These are phyloP conservation scores for Eutrema yunnanense DNA, from an alignment of 345 rosid genomes.

Conservation along the genomic window DNA sequence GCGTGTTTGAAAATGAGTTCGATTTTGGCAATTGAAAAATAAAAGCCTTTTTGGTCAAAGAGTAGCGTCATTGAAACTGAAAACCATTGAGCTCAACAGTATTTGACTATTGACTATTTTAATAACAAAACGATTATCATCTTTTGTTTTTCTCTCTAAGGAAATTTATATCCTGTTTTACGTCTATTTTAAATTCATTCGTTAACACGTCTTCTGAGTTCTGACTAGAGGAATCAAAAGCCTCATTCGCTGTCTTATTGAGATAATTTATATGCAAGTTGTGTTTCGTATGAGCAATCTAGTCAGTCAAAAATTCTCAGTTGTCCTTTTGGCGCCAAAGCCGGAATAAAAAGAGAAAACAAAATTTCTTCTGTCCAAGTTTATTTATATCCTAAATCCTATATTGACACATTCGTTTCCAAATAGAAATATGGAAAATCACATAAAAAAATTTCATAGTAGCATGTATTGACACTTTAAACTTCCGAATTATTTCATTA, in stretches of 20 bases:
- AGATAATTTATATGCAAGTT: neutral
- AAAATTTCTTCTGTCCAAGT: neutral
- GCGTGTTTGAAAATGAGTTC: neutral
- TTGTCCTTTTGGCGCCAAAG: neutral
- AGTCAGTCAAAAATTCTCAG: neutral
- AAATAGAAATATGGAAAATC: too few relatives aligned
- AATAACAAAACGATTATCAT: neutral
- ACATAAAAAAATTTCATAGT: too few relatives aligned
- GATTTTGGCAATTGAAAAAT: neutral
- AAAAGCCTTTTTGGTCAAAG: neutral
- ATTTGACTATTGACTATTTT: neutral
- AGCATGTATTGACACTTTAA: too few relatives aligned
- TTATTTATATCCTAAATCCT: too few relatives aligned
- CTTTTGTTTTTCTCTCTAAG: too few relatives aligned
- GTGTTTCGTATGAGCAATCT: neutral
- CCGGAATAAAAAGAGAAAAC: neutral
- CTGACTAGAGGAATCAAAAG: slow-evolving; percentile 1
- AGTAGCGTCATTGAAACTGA: slow-evolving; percentile 1
- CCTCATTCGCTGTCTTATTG: neutral
- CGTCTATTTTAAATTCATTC: neutral
- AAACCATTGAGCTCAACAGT: neutral
- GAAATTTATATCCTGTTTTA: too few relatives aligned
- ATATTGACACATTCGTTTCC: too few relatives aligned
- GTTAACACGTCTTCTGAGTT: neutral
- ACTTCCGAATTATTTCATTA: too few relatives aligned